These are phyloP conservation scores for Tylopilus orsonianus DNA, from an alignment of 1,284 basidiomycete species.

Conservation along the genomic window DNA sequence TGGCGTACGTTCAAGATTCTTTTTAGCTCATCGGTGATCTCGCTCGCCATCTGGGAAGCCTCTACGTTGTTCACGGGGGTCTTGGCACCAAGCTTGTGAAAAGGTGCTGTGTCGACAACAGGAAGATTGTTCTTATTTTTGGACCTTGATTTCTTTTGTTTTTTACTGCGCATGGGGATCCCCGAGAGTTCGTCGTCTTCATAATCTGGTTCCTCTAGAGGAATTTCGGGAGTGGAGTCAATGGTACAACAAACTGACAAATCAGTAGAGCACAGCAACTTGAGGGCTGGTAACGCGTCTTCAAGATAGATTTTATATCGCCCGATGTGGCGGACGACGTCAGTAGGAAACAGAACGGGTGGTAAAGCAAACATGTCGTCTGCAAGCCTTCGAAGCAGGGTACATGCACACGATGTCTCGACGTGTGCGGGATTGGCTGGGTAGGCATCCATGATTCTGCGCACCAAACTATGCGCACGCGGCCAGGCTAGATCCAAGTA, in stretches of 20 bases:
- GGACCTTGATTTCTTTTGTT: conserved; percentile 19
- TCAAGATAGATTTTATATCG: conserved; percentile 25
- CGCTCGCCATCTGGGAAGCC: conserved; percentile 16
- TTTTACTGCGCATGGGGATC: conserved; percentile 13
- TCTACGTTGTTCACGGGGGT: conserved; percentile 31
- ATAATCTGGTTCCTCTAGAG: conserved; percentile 3
- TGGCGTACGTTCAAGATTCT: conserved; percentile 31
- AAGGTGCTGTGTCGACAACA: conserved; percentile 26
- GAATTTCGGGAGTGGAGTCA: neutral
- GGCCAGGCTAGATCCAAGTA: conserved; percentile 19
- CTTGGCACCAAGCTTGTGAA: conserved; percentile 25
- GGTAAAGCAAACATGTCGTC: conserved; percentile 24
- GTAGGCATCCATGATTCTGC: conserved; percentile 22
- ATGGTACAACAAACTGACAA: conserved; percentile 6
- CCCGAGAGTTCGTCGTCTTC: conserved; percentile 5
- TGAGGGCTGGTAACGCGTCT: conserved; percentile 18
- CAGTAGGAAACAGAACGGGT: conserved; percentile 11
- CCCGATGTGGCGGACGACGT: conserved; percentile 15
- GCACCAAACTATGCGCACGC: conserved; percentile 10
- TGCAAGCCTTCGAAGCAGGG: conserved; percentile 23
- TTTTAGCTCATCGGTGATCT: conserved; percentile 28
- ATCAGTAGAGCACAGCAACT: conserved; percentile 13
- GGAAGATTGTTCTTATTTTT: conserved; percentile 10
- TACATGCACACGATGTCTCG: conserved; percentile 11
- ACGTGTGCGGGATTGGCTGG: conserved; percentile 21